phyloP scores from a whole-genome alignment of 768 basidiomycete genomes.

The Tylopilus vinaceipallidus region DNA sequence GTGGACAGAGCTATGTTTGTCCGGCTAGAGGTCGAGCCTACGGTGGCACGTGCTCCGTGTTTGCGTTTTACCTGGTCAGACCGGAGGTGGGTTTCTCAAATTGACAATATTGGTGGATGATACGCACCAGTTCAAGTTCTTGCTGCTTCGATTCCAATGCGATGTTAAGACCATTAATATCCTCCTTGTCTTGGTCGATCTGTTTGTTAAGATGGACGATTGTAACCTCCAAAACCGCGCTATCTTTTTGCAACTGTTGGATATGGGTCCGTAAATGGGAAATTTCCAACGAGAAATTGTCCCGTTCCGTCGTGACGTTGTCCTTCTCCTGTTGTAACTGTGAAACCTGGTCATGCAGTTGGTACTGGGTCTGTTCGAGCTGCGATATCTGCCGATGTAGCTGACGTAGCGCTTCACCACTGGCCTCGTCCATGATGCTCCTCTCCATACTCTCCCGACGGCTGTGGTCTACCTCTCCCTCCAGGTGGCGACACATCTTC shows the following conservation, averaged over 20 bases:
- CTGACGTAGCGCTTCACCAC: conserved; percentile 73
- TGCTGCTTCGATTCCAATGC: conserved; percentile 94
- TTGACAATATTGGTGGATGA: background rate
- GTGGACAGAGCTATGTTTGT: conserved; percentile 34
- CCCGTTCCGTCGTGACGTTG: conserved; percentile 54
- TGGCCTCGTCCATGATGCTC: conserved; percentile 83
- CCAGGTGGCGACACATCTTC: conserved; percentile 58
- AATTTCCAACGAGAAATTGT: conserved; percentile 45
- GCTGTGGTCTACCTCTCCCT: conserved; percentile 87
- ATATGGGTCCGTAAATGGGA: conserved; percentile 60
- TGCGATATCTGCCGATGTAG: conserved; percentile 77
- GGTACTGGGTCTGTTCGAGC: conserved; percentile 72
- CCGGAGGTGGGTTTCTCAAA: background rate
- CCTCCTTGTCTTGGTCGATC: conserved; percentile 67
- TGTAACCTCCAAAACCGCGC: conserved; percentile 81
- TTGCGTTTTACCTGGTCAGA: conserved; percentile 59
- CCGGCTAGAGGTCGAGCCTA: conserved; percentile 57
- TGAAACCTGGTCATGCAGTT: conserved; percentile 74
- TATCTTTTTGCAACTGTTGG: conserved; percentile 73
- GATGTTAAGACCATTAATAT: conserved; percentile 81
- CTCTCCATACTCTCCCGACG: conserved; percentile 78
- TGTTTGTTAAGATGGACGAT: conserved; percentile 71
- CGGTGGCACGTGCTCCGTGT: conserved; percentile 53
- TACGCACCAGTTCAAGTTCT: conserved; percentile 81
- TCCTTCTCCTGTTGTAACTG: conserved; percentile 56